These are phyloP conservation scores for Candida loeiensis DNA, from an alignment of 805 yeast species.

Conservation along the genomic window DNA sequence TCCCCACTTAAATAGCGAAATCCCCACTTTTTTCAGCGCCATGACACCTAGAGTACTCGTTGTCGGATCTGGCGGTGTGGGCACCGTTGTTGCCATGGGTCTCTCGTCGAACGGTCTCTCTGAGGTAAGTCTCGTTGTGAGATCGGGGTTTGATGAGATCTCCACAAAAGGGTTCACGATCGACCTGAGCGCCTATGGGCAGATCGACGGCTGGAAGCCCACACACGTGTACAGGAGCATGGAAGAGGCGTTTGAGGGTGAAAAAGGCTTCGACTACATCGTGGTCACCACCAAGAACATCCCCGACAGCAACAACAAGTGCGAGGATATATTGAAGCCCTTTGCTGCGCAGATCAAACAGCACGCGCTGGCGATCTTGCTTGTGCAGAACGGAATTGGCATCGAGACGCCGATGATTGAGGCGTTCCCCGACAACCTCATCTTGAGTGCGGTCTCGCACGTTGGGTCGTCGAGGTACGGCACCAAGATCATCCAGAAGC, in stretches of 20 bases:
- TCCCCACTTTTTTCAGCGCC: neutral
- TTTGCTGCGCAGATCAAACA: slow-evolving; percentile 14
- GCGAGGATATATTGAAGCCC: slow-evolving; percentile 38
- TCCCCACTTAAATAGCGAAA: too few species aligned
- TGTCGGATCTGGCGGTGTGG: slow-evolving; percentile 86
- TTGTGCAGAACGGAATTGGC: slow-evolving; percentile 40
- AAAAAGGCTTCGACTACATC: slow-evolving; percentile 34
- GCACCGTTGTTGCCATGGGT: slow-evolving; percentile 69
- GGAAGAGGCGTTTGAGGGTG: slow-evolving; percentile 37
- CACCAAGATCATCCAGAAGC: slow-evolving; percentile 17
- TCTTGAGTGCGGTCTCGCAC: slow-evolving; percentile 35
- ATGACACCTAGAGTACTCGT: slow-evolving; percentile 44
- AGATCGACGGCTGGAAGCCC: slow-evolving; percentile 53
- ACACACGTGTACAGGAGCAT: slow-evolving; percentile 39
- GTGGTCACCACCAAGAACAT: slow-evolving; percentile 38
- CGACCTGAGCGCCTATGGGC: slow-evolving; percentile 62
- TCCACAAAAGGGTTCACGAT: slow-evolving; percentile 52
- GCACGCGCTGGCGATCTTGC: slow-evolving; percentile 25
- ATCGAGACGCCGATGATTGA: slow-evolving; percentile 32
- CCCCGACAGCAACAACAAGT: slow-evolving; percentile 34
- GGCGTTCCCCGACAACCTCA: slow-evolving; percentile 30
- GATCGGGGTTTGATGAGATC: slow-evolving; percentile 61
- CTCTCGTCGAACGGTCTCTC: slow-evolving; percentile 47
- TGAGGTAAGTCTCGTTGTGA: slow-evolving; percentile 57
- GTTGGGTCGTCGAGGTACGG: slow-evolving; percentile 32